Percentiles rank a stretch among this genome's conserved stretches.
Conservation (phyloP, 192 early-diverging fungal genomes). For the Entomortierella parvispora region DNA sequence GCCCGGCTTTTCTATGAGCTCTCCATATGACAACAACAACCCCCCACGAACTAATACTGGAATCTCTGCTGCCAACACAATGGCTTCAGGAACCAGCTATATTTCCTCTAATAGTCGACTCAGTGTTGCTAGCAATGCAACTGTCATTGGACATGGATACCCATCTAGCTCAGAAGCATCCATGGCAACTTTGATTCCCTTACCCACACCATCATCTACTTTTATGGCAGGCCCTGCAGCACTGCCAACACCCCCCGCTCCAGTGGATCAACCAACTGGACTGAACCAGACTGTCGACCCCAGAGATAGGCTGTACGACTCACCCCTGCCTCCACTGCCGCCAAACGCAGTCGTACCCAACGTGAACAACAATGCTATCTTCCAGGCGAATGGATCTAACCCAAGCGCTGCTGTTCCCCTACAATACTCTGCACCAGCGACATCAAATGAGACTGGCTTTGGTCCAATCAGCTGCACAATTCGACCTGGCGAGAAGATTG, state of each 20-base stretch:
- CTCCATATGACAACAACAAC: not conserved
- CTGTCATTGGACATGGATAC: conserved; percentile 6
- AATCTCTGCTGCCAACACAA: conserved; percentile 27
- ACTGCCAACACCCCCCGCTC: conserved; percentile 10
- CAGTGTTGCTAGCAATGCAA: conserved; percentile 11
- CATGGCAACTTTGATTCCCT: conserved; percentile 26
- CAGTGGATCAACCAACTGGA: conserved; percentile 26
- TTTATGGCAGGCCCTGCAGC: conserved; percentile 7
- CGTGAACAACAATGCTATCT: not conserved
- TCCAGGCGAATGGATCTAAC: not conserved
- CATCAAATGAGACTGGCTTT: conserved; percentile 1
- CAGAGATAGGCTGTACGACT: not conserved
- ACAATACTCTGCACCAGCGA: not conserved
- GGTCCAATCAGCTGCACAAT: conserved; percentile 39
- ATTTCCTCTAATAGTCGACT: conserved; percentile 6
- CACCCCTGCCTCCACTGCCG: conserved; percentile 5
- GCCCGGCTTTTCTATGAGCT: not conserved
- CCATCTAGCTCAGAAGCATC: conserved; percentile 18
- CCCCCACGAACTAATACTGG: conserved; percentile 31
- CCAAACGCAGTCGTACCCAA: not conserved
- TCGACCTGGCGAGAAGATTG: conserved; percentile 40
- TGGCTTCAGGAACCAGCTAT: conserved; percentile 23
- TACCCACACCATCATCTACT: conserved; percentile 23
- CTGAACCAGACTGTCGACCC: conserved; percentile 11
- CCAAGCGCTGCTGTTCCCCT: no score